Conservation (phyloP, 805 yeast genomes). For the Cyberlindnera mrakii region DNA sequence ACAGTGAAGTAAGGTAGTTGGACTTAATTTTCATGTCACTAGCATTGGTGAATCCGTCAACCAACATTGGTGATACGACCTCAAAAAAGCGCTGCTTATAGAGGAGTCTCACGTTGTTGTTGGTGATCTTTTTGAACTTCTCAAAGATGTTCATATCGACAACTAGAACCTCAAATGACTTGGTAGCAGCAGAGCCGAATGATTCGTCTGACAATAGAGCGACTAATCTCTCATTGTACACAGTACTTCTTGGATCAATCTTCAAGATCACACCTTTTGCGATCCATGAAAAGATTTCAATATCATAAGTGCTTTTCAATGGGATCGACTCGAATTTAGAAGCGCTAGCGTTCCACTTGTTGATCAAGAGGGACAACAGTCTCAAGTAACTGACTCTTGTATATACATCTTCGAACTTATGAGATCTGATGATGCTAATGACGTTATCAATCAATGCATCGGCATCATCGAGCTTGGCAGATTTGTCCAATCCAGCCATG, state of each 20-base stretch:
- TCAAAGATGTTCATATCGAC: constrained; percentile 60
- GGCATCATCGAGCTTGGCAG: constrained; percentile 22
- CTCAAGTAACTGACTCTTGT: constrained; percentile 51
- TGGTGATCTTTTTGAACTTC: constrained; percentile 38
- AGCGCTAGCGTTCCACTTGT: constrained; percentile 39
- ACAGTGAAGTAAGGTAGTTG: constrained; percentile 57
- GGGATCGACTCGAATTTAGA: constrained; percentile 1
- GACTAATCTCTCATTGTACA: constrained; percentile 30
- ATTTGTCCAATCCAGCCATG: constrained; percentile 47
- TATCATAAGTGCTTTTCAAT: constrained; percentile 18
- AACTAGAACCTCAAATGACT: constrained; percentile 56
- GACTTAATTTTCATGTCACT: constrained; percentile 31
- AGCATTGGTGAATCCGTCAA: constrained; percentile 35
- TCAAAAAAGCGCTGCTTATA: constrained; percentile 80
- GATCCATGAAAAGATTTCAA: constrained; percentile 66
- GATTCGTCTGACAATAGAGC: constrained; percentile 27
- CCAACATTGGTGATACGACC: constrained; percentile 48
- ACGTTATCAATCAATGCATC: constrained; percentile 8
- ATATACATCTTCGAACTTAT: constrained; percentile 10
- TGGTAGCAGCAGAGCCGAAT: constrained; percentile 35
- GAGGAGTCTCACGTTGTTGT: constrained; percentile 56
- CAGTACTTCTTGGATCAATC: constrained; percentile 36
- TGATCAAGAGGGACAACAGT: constrained; percentile 45
- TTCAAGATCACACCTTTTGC: constrained; percentile 63
- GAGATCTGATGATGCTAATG: constrained; percentile 7